Evolutionary conservation across 257 asterid genomes (phyloP).

Genomic region (Scutellaria galericulata): DNA sequence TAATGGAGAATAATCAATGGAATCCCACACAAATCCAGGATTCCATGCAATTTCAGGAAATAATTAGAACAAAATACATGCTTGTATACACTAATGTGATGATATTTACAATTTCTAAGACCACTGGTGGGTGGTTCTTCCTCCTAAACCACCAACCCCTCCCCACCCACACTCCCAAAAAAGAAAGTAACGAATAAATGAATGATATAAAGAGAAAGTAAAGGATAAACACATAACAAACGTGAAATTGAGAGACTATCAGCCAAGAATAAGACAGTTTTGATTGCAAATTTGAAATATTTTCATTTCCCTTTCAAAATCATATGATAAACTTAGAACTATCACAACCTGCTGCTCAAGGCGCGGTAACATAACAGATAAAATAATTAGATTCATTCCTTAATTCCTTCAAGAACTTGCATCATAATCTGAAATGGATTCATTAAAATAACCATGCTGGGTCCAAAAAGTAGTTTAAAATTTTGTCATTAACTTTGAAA

Average conservation of each 20-base stretch:
- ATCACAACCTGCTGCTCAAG: conserved; percentile 1
- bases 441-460: not conserved
- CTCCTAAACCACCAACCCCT: not conserved
- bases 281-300: not conserved
- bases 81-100: not conserved
- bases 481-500: not conserved
- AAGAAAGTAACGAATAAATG: not conserved
- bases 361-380: not conserved
- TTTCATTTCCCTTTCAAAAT: not conserved
- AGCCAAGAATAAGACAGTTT: not conserved
- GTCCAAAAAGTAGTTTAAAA: not conserved
- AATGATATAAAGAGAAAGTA: too few species aligned
- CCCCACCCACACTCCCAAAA: not conserved
- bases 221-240: not conserved
- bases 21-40: not conserved
- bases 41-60: not conserved
- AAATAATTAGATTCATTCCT: not conserved
- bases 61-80: not conserved
- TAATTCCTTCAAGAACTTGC: not conserved
- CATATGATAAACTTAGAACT: not conserved
- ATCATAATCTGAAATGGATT: not conserved
- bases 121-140: not conserved
- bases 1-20: not conserved
- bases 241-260: not conserved
- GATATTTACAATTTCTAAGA: not conserved